Evolutionary conservation across 2,329 filamentous ascomycete species (phyloP).

Genomic region (Alternaria solani): DNA sequence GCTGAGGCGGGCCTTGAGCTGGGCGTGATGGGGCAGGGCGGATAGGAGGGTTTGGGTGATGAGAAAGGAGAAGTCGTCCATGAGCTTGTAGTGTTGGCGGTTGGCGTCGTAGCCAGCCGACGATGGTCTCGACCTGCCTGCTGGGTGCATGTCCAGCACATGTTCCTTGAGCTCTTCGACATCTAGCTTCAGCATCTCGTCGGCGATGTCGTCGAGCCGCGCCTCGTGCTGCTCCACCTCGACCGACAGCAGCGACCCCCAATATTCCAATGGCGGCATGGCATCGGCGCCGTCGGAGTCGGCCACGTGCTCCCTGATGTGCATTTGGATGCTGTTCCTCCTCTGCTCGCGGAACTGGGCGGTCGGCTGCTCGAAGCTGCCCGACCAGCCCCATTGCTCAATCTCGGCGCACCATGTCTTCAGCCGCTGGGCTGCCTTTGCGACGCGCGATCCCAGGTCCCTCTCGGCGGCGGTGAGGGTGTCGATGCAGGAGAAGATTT

Average conservation of each 20-base stretch:
- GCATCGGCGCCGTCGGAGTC: conserved; percentile 31
- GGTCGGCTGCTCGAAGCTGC: conserved; percentile 55
- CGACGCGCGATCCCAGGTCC: conserved; percentile 74
- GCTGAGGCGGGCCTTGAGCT: conserved; percentile 74
- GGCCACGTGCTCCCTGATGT: conserved; percentile 42
- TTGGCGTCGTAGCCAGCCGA: conserved; percentile 49
- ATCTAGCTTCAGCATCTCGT: conserved; percentile 73
- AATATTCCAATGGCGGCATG: conserved; percentile 58
- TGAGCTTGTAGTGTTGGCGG: conserved; percentile 65
- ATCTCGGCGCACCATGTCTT: conserved; percentile 80
- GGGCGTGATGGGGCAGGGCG: conserved; percentile 80
- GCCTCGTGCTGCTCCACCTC: conserved; percentile 74
- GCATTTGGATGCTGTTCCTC: conserved; percentile 42
- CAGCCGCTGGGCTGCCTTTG: conserved; percentile 73
- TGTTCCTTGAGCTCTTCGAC: conserved; percentile 90
- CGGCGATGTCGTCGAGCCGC: conserved; percentile 76
- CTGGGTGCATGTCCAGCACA: conserved; percentile 79
- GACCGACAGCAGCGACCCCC: conserved; percentile 73
- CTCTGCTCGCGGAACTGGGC: conserved; percentile 36
- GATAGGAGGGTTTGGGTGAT: conserved; percentile 93
- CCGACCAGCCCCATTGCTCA: conserved; percentile 66
- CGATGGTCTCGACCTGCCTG: conserved; percentile 55
- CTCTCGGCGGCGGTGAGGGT: conserved; percentile 70
- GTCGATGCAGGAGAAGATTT: conserved; percentile 65
- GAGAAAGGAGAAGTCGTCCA: conserved; percentile 90